These are phyloP conservation scores for Euryodendron excelsum DNA, from an alignment of 148 eudicot species.

Conservation along the genomic window DNA sequence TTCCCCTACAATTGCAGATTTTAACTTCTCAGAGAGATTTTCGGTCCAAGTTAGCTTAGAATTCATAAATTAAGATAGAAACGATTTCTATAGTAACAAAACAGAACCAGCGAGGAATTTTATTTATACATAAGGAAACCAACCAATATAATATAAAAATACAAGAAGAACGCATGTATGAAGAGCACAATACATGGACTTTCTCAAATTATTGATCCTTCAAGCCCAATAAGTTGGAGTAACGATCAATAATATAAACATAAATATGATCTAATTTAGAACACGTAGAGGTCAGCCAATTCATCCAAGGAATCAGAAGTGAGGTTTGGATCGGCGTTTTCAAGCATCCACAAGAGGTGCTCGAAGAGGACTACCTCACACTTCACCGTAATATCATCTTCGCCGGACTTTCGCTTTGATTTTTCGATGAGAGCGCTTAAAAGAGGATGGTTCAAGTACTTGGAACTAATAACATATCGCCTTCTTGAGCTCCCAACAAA, in stretches of 20 bases:
- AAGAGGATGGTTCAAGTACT: conserved; percentile 62
- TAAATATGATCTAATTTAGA: no score
- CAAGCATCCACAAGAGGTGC: conserved; percentile 85
- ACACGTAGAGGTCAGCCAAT: conserved; percentile 60
- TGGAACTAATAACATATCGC: conserved; percentile 51
- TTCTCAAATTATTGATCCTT: conserved; percentile 14
- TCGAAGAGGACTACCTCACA: conserved; percentile 89
- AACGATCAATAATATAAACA: background rate
- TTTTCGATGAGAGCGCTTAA: conserved; percentile 61
- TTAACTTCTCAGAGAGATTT: no score
- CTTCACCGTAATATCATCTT: conserved; percentile 29
- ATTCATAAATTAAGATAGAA: no score
- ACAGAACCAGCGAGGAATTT: no score
- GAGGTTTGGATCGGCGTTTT: conserved; percentile 60
- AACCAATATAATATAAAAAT: conserved; percentile 5
- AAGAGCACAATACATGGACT: background rate
- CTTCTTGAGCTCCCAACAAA: conserved; percentile 69
- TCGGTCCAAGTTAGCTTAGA: no score
- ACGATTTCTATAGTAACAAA: no score
- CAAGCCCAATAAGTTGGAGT: background rate
- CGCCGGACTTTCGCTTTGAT: conserved; percentile 27
- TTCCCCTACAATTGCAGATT: no score
- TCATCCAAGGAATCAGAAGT: conserved; percentile 59
- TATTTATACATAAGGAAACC: background rate
- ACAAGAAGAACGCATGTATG: background rate